Conservation (phyloP, 176 grass and related monocot genomes). For the bread wheat (Triticum aestivum) region IWGSC_CS_RefSeq_v2.1 NC_057813.1:720773869-720774368, state of each 20-base stretch:
- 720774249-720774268: neutral
- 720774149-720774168: neutral
- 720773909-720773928: no score
- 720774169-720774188: neutral
- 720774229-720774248: neutral
- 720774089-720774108: no score
- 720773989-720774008: no score
- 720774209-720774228: constrained; percentile 25
- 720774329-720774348: constrained; percentile 84
- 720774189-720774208: neutral
- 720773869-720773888: rapidly evolving
- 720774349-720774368: constrained; percentile 84
- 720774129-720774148: neutral
- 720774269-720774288: constrained; percentile 52
- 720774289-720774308: constrained; percentile 67
- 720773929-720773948: no score
- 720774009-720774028: neutral
- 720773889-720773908: no score
- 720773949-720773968: no score
- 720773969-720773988: no score
- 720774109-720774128: no score
- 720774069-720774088: no score
- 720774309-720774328: constrained; percentile 41
- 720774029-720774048: neutral
- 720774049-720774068: neutral